Evolutionary conservation across 768 basidiomycete species (phyloP), one percentile per base, ranked within the genome.

Genomic region (Melanogaster broomeanus): DNA sequence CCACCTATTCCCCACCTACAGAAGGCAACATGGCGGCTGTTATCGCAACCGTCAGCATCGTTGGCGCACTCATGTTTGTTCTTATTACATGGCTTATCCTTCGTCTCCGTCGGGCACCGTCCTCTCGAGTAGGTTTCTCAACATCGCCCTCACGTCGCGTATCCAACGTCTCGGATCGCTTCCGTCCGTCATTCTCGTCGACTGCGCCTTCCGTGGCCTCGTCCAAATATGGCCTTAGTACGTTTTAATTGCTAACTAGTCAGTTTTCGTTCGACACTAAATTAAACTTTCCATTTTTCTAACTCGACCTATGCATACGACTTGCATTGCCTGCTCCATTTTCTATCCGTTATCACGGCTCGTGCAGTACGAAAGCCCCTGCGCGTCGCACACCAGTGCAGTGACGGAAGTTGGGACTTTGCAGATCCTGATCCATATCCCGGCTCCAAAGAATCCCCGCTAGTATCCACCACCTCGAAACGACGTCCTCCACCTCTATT

Each of bases 381-480:
- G 33, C 67, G 55, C 39, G 56, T 65, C 28, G 55, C 61, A 0
- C 61, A 56, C 35, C 56, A 48, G 42, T 55, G 34, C 7, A 41
- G 52, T 6, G 57, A 63, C 33, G 28, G 41, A 22, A 61, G 61
- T 56, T 68, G 66, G 66, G 68, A 69, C 52, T 69, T 68, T 63
- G 58, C 63, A 0, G 66, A 69, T 34, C 55, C 61, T 3, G 67
- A 68, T 50, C 62, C 66, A 1, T 53, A 52, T 12, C 28, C 37
- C 3, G 33, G 19, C 7, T 28, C 40, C 2, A 49, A 51, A 41
- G 61, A 56, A 34, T 27, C 12, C 27, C 10, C 28, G 3, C 11
- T 51, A 4, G 45, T 49, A n/a, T n/a, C 38, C 6, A 3, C 27
- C 38, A 44, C 45, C 7, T 37, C 18, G 11, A 64, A 55, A 34